Evolutionary conservation across 176 grass and related monocot genomes (phyloP).

Genomic region (Pontederia crassipes): DNA sequence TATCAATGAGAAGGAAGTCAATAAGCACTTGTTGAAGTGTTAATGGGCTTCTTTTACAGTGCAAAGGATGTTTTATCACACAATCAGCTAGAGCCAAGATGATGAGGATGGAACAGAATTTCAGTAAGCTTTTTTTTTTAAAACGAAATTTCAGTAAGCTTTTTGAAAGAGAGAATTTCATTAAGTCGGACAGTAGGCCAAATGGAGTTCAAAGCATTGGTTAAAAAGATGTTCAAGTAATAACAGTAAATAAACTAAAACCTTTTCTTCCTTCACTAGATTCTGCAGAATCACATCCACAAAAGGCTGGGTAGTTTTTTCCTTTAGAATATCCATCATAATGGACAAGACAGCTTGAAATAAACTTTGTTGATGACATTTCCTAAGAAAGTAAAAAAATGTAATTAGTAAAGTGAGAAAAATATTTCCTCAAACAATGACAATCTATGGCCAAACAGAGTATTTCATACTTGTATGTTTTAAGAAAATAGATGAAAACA

Average conservation of each 20-base stretch:
- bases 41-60: too few species aligned
- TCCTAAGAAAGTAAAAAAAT: slow-evolving; percentile 36
- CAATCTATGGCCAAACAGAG: background rate
- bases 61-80: too few species aligned
- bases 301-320: slow-evolving; percentile 69
- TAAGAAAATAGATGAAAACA: too few species aligned
- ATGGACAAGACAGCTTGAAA: slow-evolving; percentile 71
- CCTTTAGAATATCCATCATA: slow-evolving; percentile 69
- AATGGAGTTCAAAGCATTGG: background rate
- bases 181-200: background rate
- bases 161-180: background rate
- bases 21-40: too few species aligned
- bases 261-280: slow-evolving; percentile 83
- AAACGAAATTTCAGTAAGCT: too few species aligned
- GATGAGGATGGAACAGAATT: too few species aligned
- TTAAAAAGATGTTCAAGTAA: background rate
- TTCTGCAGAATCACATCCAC: slow-evolving; percentile 71
- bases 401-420: background rate
- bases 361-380: slow-evolving; percentile 61
- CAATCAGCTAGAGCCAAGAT: too few species aligned
- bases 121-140: background rate
- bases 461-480: too few species aligned
- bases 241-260: slow-evolving; percentile 22
- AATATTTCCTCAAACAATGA: background rate
- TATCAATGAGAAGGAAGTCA: too few species aligned